These are phyloP conservation scores for Xylaria digitata DNA, from an alignment of 2,329 filamentous ascomycete genomes.

Conservation along the genomic window DNA sequence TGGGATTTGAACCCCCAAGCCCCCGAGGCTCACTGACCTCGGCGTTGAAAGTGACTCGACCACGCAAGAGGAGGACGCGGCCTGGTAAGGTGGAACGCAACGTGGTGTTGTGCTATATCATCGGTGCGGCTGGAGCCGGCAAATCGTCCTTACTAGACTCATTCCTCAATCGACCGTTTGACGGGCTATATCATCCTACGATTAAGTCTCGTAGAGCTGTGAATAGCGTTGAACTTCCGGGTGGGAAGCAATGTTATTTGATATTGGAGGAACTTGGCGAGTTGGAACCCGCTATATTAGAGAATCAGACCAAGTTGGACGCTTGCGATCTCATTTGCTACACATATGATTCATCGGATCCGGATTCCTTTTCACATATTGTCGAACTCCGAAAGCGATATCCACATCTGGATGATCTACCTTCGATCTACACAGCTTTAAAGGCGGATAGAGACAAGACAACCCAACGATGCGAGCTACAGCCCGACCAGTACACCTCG, in stretches of 20 bases:
- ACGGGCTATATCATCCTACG: slow-evolving; percentile 85
- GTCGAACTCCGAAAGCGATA: slow-evolving; percentile 82
- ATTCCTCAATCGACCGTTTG: slow-evolving; percentile 90
- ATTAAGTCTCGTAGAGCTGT: slow-evolving; percentile 95
- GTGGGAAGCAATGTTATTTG: slow-evolving; percentile 95
- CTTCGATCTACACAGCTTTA: slow-evolving; percentile 89
- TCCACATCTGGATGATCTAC: slow-evolving; percentile 86
- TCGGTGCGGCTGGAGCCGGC: slow-evolving; percentile 86
- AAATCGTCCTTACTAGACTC: slow-evolving; percentile 93
- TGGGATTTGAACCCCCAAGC: slow-evolving; percentile 88
- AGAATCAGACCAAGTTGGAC: slow-evolving; percentile 90
- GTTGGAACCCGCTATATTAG: slow-evolving; percentile 92
- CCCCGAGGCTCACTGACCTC: slow-evolving; percentile 81
- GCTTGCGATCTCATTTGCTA: slow-evolving; percentile 95
- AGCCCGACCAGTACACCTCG: slow-evolving; percentile 92
- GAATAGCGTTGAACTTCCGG: slow-evolving; percentile 94
- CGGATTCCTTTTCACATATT: slow-evolving; percentile 94
- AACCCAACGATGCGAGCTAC: slow-evolving; percentile 89
- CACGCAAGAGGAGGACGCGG: slow-evolving; percentile 84
- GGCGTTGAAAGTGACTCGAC: slow-evolving; percentile 91
- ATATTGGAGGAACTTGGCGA: slow-evolving; percentile 96
- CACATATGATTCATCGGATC: slow-evolving; percentile 95
- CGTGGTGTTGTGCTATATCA: slow-evolving; percentile 91
- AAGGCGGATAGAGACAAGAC: slow-evolving; percentile 98
- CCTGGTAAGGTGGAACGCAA: slow-evolving; percentile 91